phyloP scores from a whole-genome alignment of 2,329 filamentous ascomycete genomes.

The Raffaelea ambrosiae region DNA sequence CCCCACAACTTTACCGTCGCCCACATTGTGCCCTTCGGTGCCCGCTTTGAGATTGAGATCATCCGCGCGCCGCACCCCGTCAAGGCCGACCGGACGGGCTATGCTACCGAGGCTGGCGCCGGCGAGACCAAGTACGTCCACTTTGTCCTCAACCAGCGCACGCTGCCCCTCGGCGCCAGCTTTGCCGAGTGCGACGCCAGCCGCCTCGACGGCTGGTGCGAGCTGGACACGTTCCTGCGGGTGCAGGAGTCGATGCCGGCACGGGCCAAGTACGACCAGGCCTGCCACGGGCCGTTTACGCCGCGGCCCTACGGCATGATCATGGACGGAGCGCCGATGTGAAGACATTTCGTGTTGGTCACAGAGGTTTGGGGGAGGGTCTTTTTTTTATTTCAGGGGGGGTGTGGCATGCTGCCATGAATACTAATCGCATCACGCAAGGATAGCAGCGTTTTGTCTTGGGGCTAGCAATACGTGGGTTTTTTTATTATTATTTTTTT shows the following conservation, averaged over 20 bases:
- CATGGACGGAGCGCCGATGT: slow-evolving; percentile 37
- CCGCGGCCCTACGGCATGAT: slow-evolving; percentile 37
- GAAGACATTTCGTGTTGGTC: background rate
- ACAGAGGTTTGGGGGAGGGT: background rate
- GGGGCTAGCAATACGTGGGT: too few species aligned
- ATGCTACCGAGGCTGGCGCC: slow-evolving; percentile 31
- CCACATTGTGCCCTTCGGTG: slow-evolving; percentile 63
- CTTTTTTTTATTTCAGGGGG: too few species aligned
- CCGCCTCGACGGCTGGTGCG: slow-evolving; percentile 69
- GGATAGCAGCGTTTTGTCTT: too few species aligned
- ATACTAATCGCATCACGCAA: too few species aligned
- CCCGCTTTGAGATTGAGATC: slow-evolving; percentile 64
- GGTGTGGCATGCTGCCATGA: too few species aligned
- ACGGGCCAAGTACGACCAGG: slow-evolving; percentile 52
- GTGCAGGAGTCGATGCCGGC: slow-evolving; percentile 51
- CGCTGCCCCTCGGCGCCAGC: slow-evolving; percentile 58
- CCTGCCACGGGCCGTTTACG: slow-evolving; percentile 55
- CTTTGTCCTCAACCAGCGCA: slow-evolving; percentile 67
- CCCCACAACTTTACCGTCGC: slow-evolving; percentile 56
- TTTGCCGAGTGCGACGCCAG: slow-evolving; percentile 53
- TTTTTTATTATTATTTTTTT: too few species aligned
- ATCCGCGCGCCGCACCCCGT: slow-evolving; percentile 60
- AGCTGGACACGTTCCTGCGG: slow-evolving; percentile 58
- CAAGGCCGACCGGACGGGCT: slow-evolving; percentile 43
- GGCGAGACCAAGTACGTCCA: slow-evolving; percentile 60